Evolutionary conservation across 1,284 basidiomycete species (phyloP), one percentile per base, ranked within the genome.

Genomic region (Tilletia setariae): DNA sequence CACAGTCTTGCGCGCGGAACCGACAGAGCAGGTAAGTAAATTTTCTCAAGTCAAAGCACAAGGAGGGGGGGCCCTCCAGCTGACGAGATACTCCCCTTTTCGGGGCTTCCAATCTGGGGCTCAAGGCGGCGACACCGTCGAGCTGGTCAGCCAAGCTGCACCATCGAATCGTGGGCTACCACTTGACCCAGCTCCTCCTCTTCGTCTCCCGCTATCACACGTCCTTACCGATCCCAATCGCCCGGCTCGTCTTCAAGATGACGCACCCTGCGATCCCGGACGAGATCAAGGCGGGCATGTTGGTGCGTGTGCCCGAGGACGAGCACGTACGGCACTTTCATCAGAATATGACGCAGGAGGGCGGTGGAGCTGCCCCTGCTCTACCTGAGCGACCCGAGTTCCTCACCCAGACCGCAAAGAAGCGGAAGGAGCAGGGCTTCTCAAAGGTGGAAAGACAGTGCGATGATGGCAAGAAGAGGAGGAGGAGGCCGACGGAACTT

Each of bases 1-100:
- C 68, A 89, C 92, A 49, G 87, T 92, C 67, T 90, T 89, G 75
- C 86, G 88, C 71, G 87, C 90, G 49, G 88, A 92, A 82, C 86
- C 93, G 65, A 91, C 92, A 0, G 83, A 84, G 65, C 90, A 92
- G 85, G 92, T 93, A 82, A 77, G 88, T 80, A n/a, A 28, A 61
- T 77, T 19, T 32, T n/a, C n/a, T n/a, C n/a, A n/a, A n/a, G n/a
- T n/a, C n/a, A n/a, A n/a, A n/a, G n/a, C n/a, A n/a, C n/a, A n/a
- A n/a, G n/a, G n/a, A n/a, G n/a, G n/a, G n/a, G n/a, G n/a, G n/a
- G n/a, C n/a, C n/a, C n/a, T n/a, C n/a, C n/a, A n/a, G n/a, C n/a
- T n/a, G n/a, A n/a, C n/a, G n/a, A n/a, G n/a, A n/a, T n/a, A n/a
- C n/a, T n/a, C n/a, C n/a, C n/a, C n/a, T n/a, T n/a, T n/a, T n/a